Base-by-base conservation (phyloP, 176 grass and related monocot genomes). In the Guadua angustifolia region DNA sequence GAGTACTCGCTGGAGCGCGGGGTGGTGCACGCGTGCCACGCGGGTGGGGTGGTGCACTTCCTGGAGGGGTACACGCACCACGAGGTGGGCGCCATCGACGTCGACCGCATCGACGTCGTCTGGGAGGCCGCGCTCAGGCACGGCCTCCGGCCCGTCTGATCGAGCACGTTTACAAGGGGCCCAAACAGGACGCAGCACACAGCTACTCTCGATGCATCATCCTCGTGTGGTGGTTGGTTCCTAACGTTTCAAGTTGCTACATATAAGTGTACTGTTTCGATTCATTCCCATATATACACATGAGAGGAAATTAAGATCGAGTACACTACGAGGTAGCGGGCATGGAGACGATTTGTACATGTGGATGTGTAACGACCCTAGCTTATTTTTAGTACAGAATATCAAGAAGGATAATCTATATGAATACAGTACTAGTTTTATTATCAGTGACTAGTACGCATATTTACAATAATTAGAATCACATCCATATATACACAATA, bases 1-100 rank as follows among this genome's bases (percentile, higher is more conserved):
- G 95, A 98, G 95, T 98, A 95, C 83, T 92, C 95, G 24, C 79
- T 98, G 39, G 93, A 88, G 2, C 87, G 89, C 29, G 95, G 93
- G 4, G 87, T 89, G 0, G 93, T 95, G 60, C 95, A 98, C 82
- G 95, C 95, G 0, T 98, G 95, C 80, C 95, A 98, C 83, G 93
- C 93, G 7, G 95, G 95, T 2, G 95, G 95, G 0, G 87, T 89
- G 35, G 93, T 98, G 19, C 95, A 98, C 83, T 87, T 88, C 72
- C 76, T 95, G 18, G 95, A 98, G 15, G 95, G 91, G 0, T 98
- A 89, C 78, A 56, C 47, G 59, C 89, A 98, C 75, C 93, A 98
- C 76, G 95, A 98, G 75, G 95, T 98, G 0, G 95, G 95, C 26
- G 89, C 95, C 55, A 89, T 98, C 36, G 87, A 98, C 59, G 93